phyloP scores from a whole-genome alignment of 768 basidiomycete genomes.

The Sarcomyxa edulis region DNA sequence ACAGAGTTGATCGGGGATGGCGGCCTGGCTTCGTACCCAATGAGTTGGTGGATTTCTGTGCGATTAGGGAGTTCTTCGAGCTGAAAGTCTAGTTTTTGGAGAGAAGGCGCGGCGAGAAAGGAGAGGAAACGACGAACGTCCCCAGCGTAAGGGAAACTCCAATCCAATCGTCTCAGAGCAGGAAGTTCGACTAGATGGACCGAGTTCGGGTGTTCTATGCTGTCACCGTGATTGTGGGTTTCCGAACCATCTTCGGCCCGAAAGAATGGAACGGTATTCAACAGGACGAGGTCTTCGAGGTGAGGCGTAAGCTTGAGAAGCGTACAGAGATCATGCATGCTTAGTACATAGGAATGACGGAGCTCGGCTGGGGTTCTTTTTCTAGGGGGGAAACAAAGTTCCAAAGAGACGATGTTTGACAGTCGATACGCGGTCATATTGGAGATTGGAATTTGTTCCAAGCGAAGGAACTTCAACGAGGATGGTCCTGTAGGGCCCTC shows the following conservation, averaged over 20 bases:
- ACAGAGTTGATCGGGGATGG: conserved; percentile 18
- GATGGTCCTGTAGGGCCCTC: conserved; percentile 2
- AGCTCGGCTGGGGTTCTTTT: conserved; percentile 14
- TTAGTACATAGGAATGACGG: conserved; percentile 28
- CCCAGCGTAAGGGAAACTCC: conserved; percentile 37
- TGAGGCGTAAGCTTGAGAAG: conserved; percentile 31
- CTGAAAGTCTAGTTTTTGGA: conserved; percentile 39
- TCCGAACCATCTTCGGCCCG: conserved; percentile 11
- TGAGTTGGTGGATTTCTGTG: conserved; percentile 8
- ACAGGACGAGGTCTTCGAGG: conserved; percentile 37
- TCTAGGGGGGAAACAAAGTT: conserved; percentile 31
- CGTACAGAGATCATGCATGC: conserved; percentile 32
- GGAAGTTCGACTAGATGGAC: conserved; percentile 6
- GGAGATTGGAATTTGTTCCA: conserved; percentile 36
- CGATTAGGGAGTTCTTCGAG: conserved; percentile 24
- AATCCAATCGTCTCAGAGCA: conserved; percentile 35
- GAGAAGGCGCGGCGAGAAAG: conserved; percentile 30
- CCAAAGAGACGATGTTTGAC: conserved; percentile 33
- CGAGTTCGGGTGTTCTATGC: too few species aligned
- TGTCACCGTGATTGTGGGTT: background rate
- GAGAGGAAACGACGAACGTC: conserved; percentile 40
- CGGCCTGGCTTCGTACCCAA: conserved; percentile 11
- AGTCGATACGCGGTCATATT: conserved; percentile 31
- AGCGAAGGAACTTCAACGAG: conserved; percentile 27
- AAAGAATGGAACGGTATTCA: conserved; percentile 36